Evolutionary conservation across 2,329 filamentous ascomycete species (phyloP).

Genomic region (Rhynchosporium agropyri): DNA sequence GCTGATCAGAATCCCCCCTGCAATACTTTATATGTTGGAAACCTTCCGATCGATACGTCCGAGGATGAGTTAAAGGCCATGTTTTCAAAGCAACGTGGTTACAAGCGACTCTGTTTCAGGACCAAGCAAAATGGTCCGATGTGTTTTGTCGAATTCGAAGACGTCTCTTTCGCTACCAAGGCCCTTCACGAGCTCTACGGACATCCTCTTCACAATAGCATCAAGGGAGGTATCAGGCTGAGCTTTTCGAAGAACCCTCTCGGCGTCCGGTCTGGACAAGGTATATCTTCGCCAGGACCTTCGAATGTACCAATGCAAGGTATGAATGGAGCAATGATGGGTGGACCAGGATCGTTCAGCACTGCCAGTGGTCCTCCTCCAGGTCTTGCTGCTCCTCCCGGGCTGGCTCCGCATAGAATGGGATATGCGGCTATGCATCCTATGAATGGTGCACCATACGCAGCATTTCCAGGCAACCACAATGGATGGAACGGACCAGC

Average conservation of each 20-base stretch:
- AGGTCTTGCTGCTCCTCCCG: constrained; percentile 75
- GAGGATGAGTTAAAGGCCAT: constrained; percentile 94
- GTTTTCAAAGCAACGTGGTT: constrained; percentile 91
- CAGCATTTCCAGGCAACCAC: constrained; percentile 31
- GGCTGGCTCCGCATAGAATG: constrained; percentile 52
- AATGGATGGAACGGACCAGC: constrained; percentile 39
- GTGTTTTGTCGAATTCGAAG: constrained; percentile 99
- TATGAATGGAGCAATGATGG: constrained; percentile 60
- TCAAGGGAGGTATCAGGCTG: constrained; percentile 91
- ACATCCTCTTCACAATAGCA: constrained; percentile 81
- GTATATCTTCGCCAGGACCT: constrained; percentile 42
- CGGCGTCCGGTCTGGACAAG: constrained; percentile 81
- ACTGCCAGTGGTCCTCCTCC: constrained; percentile 71
- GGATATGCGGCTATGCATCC: constrained; percentile 36
- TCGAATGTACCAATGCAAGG: constrained; percentile 54
- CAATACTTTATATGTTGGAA: constrained; percentile 98
- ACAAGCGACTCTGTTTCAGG: constrained; percentile 92
- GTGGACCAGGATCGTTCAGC: constrained; percentile 40
- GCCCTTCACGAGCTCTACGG: constrained; percentile 89
- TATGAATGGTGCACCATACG: constrained; percentile 36
- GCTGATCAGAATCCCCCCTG: constrained; percentile 96
- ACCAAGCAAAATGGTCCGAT: constrained; percentile 96
- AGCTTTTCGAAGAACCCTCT: constrained; percentile 98
- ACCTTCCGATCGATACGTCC: constrained; percentile 86
- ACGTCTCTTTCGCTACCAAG: constrained; percentile 88